Base-by-base conservation (phyloP, 129 eudicot species). In the Scalesia atractyloides region DNA sequence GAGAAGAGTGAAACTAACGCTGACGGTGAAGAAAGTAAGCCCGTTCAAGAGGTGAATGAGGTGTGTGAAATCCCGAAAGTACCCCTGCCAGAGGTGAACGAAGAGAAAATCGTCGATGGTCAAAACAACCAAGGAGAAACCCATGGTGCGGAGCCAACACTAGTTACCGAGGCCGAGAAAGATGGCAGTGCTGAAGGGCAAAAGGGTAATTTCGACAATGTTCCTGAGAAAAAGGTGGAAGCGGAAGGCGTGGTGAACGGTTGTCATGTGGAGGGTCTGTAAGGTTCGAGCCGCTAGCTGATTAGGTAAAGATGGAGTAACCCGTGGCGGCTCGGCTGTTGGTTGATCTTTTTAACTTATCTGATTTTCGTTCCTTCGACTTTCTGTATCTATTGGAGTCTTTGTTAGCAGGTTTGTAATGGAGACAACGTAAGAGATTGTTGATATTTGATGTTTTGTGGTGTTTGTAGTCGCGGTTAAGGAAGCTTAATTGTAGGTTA, bases 191-290 rank as follows among this genome's bases (percentile, higher is more conserved):
- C 26, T 43, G 81, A 77, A 44, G 81, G 72, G 64, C 81, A 69
- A 37, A 69, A 77, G 69, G 76, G 81, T 50, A 34, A 47, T 74
- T 39, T 51, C 48, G 54, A 64, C 39, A 18, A 39, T 33, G 62
- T 11, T 57, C 12, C 74, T 24, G 64, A 7, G 64, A 58, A 58
- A 58, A 66, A 54, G 65, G 26, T 15, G 12, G 85, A 73, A 54
- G 73, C 60, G 15, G 49, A 51, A 59, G 64, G 61, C 7, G 53
- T 56, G 12, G 83, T 75, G 82, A 89, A 89, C 60, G 85, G 89
- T 30, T 41, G 75, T 75, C 68, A 53, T 14, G 80, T 65, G 53
- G 69, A 64, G 56, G 62, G 68, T 77, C 63, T 70, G 70, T 73
- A 72, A 59, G 71, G 70, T 19, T 57, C 37, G 43, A 14, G 10